Base-by-base conservation (phyloP, 352 stramenopile genomes). In the Aphanomyces astaci region DNA sequence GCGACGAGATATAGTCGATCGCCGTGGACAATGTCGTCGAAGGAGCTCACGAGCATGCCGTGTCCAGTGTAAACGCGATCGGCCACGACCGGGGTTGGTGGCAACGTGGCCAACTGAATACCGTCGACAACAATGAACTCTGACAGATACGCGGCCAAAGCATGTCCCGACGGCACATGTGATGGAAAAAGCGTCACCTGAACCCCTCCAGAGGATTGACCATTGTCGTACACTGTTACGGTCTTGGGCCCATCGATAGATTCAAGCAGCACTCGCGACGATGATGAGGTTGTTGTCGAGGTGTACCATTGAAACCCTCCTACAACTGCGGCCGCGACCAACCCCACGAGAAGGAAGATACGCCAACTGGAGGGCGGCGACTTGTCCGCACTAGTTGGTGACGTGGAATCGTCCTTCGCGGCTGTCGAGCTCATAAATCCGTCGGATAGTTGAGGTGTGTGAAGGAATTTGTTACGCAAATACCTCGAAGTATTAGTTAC, bases 171-270 rank as follows among this genome's bases (percentile, higher is more conserved):
- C 56, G 86, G 80, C 32, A 72, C 69, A n/a, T 79, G 66, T n/a
- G 88, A 68, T 40, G 89, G 46, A 66, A 86, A 75, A 15, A 94
- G 78, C 66, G 84, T 71, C 70, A 94, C 82, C 66, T 87, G 72
- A 40, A 94, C 82, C 63, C 85, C 83, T 43, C 84, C 83, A 2
- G 76, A 87, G 40, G 82, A 90, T 72, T 81, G 89, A 60, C 85
- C 85, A 71, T 94, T 94, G 64, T 84, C 82, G 70, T 81, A 93
- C 22, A 93, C 70, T 36, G 78, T 88, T 48, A 93, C 82, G 75
- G 66, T 86, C 65, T 93, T 93, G 57, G 77, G 30, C 3, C 19
- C 19, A 13, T 22, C 13, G 22, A 1, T 17, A 19, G 15, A 30
- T 19, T n/a, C 51, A 10, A 5, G 22, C 7, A n/a, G 51, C 51